A percentile compares a stretch with the other conserved stretches of the same genome.
phyloP scores from a whole-genome alignment of 352 stramenopile genomes.

The Pythium sp. region DNA sequence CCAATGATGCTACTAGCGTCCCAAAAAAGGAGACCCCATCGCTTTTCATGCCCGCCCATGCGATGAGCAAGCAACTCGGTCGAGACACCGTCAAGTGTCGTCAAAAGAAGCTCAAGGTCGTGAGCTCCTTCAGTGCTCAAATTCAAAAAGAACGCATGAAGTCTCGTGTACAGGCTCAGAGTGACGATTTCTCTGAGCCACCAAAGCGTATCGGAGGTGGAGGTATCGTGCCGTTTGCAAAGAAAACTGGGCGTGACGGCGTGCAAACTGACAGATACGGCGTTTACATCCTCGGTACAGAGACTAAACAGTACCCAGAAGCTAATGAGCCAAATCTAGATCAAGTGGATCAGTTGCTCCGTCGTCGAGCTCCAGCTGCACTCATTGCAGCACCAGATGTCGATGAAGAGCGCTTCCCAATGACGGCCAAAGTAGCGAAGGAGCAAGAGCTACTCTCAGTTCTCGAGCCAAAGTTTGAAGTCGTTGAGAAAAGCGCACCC shows the following conservation, averaged over 20 bases:
- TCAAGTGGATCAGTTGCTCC: background rate
- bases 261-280: background rate
- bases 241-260: conserved; percentile 7
- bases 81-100: conserved; percentile 23
- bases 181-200: background rate
- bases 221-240: conserved; percentile 4
- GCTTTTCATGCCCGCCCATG: background rate
- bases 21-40: background rate
- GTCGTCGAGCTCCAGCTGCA: background rate
- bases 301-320: background rate
- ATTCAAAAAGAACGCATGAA: conserved; percentile 7
- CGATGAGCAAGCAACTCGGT: conserved; percentile 24
- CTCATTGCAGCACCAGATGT: background rate
- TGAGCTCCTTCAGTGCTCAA: conserved; percentile 6
- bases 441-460: background rate
- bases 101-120: conserved; percentile 12
- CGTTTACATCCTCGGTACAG: conserved; percentile 6
- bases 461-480: conserved; percentile 14
- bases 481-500: conserved; percentile 4
- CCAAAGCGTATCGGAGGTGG: background rate
- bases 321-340: background rate
- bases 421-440: conserved; percentile 1
- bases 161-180: background rate
- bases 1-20: background rate
- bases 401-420: conserved; percentile 12